Percentiles rank a stretch among this genome's conserved stretches.
phyloP scores from a whole-genome alignment of 768 basidiomycete species.

The Tricholoma flavovirens region DNA sequence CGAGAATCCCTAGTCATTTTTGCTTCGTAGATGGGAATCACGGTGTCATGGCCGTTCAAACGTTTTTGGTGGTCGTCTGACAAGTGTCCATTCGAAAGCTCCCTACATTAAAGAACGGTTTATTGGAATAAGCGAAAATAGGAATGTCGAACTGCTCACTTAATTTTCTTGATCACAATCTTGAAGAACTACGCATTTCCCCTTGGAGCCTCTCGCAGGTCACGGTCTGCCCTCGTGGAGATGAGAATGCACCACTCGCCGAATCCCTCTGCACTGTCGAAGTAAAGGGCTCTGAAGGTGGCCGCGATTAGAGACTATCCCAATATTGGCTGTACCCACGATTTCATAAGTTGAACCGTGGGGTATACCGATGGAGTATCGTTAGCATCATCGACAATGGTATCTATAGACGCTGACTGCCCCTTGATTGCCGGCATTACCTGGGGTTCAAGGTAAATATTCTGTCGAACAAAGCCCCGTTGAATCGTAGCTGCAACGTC shows the following conservation, averaged over 20 bases:
- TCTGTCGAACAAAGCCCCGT: slow-evolving; percentile 12
- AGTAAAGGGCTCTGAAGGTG: slow-evolving; percentile 42
- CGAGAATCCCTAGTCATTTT: slow-evolving; percentile 53
- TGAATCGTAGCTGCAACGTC: slow-evolving; percentile 12
- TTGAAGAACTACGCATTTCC: slow-evolving; percentile 42
- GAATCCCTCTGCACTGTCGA: slow-evolving; percentile 53
- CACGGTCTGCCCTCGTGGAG: slow-evolving; percentile 41
- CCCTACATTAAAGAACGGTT: slow-evolving; percentile 30
- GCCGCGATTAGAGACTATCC: not conserved
- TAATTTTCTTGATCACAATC: slow-evolving; percentile 65
- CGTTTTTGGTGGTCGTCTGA: slow-evolving; percentile 64
- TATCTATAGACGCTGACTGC: not conserved
- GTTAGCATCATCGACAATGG: not conserved
- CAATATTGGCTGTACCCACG: slow-evolving; percentile 21
- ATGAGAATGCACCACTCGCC: slow-evolving; percentile 64
- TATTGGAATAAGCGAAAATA: not conserved
- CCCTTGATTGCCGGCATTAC: not conserved
- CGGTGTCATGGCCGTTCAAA: slow-evolving; percentile 36
- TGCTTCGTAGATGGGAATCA: slow-evolving; percentile 62
- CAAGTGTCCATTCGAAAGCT: slow-evolving; percentile 66
- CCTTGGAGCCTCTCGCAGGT: slow-evolving; percentile 42
- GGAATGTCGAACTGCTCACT: slow-evolving; percentile 29
- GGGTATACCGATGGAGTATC: slow-evolving; percentile 29
- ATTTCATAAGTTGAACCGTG: slow-evolving; percentile 51
- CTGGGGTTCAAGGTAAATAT: not conserved